These are phyloP conservation scores for Hyphopichia pseudoburtonii DNA, from an alignment of 1,139 yeast species.

Conservation along the genomic window DNA sequence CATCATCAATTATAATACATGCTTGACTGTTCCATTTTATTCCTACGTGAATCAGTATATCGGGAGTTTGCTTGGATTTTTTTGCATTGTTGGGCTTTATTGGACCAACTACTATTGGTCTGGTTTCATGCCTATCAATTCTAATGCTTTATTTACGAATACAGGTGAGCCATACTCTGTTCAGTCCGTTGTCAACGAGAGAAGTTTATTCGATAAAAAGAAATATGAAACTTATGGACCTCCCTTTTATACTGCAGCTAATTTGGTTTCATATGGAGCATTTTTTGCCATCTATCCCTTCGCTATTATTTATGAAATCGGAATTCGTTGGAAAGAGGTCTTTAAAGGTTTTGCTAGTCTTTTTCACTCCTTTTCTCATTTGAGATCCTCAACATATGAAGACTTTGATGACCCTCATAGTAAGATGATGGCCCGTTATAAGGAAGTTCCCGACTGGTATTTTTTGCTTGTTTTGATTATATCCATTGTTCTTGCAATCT, in stretches of 20 bases:
- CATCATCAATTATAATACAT: slow-evolving; percentile 18
- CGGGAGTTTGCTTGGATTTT: slow-evolving; percentile 46
- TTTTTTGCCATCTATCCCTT: slow-evolving; percentile 61
- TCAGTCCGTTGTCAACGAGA: slow-evolving; percentile 35
- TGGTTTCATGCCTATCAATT: slow-evolving; percentile 55
- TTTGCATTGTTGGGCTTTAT: slow-evolving; percentile 46
- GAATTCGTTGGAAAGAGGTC: slow-evolving; percentile 22
- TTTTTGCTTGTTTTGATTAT: slow-evolving; percentile 47
- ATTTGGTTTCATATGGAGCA: slow-evolving; percentile 52
- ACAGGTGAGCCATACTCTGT: slow-evolving; percentile 45
- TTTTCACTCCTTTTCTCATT: too few species aligned
- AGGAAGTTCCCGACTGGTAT: slow-evolving; percentile 67
- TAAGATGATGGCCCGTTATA: slow-evolving; percentile 53
- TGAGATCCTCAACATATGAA: slow-evolving; percentile 8
- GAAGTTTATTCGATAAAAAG: slow-evolving; percentile 34
- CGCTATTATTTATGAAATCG: slow-evolving; percentile 45
- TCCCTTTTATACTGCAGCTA: slow-evolving; percentile 40
- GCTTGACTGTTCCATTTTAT: slow-evolving; percentile 48
- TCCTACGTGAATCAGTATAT: slow-evolving; percentile 38
- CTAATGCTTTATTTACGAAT: slow-evolving; percentile 48
- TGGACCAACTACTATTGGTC: slow-evolving; percentile 53
- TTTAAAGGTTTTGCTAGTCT: slow-evolving; percentile 6
- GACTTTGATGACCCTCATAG: slow-evolving; percentile 48
- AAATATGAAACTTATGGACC: slow-evolving; percentile 51
- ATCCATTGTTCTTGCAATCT: slow-evolving; percentile 50